A percentile compares a stretch with the other conserved stretches of the same genome.
These are phyloP conservation scores for Candida succiphila DNA, from an alignment of 805 yeast genomes.

Conservation along the genomic window DNA sequence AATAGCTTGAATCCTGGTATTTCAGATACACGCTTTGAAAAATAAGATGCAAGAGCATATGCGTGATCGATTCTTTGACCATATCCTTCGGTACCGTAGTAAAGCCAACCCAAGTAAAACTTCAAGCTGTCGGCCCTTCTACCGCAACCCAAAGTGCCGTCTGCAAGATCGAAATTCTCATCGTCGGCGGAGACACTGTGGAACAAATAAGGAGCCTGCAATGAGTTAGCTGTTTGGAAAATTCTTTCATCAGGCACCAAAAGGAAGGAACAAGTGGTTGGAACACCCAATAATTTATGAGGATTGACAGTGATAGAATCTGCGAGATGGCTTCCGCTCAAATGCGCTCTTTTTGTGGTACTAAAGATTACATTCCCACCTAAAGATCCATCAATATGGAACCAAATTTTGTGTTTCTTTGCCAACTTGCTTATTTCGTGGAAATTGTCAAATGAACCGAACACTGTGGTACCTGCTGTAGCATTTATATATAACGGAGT, in stretches of 20 bases:
- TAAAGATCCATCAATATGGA: conserved; percentile 87
- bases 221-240: conserved; percentile 65
- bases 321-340: conserved; percentile 56
- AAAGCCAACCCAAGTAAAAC: conserved; percentile 72
- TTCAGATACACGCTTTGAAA: conserved; percentile 32
- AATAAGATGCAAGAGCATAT: conserved; percentile 50
- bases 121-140: conserved; percentile 77
- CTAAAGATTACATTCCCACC: conserved; percentile 80
- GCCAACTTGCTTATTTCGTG: conserved; percentile 44
- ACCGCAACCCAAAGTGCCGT: conserved; percentile 90
- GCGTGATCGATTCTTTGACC: conserved; percentile 65
- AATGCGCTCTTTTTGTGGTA: conserved; percentile 27
- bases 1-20: conserved; percentile 44
- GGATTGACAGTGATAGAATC: conserved; percentile 77
- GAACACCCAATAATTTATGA: conserved; percentile 85
- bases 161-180: conserved; percentile 64
- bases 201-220: conserved; percentile 73
- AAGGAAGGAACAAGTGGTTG: conserved; percentile 66
- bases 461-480: conserved; percentile 86
- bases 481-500: conserved; percentile 72
- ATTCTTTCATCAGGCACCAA: conserved; percentile 57
- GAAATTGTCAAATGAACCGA: conserved; percentile 73
- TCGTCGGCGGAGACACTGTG: conserved; percentile 46
- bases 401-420: conserved; percentile 50
- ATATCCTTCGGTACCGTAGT: conserved; percentile 65